These are phyloP conservation scores for Syzygium oleosum DNA, from an alignment of 345 rosid genomes.

Conservation along the genomic window DNA sequence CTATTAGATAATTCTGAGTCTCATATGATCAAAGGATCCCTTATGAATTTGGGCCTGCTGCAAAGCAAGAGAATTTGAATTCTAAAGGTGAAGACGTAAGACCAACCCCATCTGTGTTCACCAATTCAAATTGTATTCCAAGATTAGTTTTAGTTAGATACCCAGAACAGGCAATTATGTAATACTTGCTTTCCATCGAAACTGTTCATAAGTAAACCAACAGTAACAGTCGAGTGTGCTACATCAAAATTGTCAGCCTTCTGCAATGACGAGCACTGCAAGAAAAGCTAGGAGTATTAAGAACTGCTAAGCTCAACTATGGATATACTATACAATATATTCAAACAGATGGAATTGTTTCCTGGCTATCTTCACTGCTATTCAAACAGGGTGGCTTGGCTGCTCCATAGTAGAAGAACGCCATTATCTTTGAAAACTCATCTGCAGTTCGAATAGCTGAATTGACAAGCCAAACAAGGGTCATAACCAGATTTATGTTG, in stretches of 20 bases:
- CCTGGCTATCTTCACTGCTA: slow-evolving; percentile 21
- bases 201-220: neutral
- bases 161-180: neutral
- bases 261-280: neutral
- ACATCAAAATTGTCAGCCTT: neutral
- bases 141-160: neutral
- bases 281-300: neutral
- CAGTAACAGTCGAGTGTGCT: neutral
- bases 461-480: neutral
- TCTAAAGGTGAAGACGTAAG: neutral
- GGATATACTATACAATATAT: neutral
- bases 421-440: slow-evolving; percentile 78
- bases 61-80: neutral
- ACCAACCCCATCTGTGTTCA: neutral
- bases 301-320: neutral
- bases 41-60: neutral
- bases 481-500: neutral
- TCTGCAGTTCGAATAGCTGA: slow-evolving; percentile 62
- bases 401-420: slow-evolving; percentile 88
- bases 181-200: neutral
- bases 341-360: slow-evolving; percentile 47
- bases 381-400: slow-evolving; percentile 63
- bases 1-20: neutral
- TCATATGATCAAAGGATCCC: neutral
- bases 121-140: neutral